phyloP scores from a whole-genome alignment of 225 moss, liverwort and hornwort genomes.

The Bryum argenteum region DNA sequence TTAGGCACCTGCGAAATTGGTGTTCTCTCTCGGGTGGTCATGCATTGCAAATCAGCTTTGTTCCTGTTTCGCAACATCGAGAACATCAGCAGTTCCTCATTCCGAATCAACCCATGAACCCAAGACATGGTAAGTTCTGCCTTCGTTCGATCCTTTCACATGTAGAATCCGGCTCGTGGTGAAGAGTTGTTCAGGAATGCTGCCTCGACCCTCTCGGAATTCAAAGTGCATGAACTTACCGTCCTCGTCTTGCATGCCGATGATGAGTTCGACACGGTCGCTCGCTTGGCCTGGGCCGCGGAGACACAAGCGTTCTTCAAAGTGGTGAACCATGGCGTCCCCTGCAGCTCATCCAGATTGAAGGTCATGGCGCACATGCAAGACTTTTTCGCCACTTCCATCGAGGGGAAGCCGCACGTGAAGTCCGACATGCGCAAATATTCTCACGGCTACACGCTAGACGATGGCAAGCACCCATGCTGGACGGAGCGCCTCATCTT shows the following conservation, averaged over 20 bases:
- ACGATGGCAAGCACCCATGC: conserved; percentile 8
- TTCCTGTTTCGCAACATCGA: too few species aligned
- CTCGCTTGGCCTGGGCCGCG: background rate
- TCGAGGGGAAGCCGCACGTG: conserved; percentile 27
- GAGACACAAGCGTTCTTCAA: conserved; percentile 33
- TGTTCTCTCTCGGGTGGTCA: too few species aligned
- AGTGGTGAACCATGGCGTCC: conserved; percentile 37
- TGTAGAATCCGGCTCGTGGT: too few species aligned
- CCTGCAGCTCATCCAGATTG: background rate
- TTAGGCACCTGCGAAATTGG: background rate
- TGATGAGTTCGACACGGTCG: background rate
- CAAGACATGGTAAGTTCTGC: too few species aligned
- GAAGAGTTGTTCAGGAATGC: too few species aligned
- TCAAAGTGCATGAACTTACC: conserved; percentile 8
- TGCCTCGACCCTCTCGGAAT: too few species aligned
- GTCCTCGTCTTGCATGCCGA: conserved; percentile 15
- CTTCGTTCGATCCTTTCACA: too few species aligned
- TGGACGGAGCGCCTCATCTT: conserved; percentile 9
- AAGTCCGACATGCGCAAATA: background rate
- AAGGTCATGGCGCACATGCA: background rate
- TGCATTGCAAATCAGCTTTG: too few species aligned
- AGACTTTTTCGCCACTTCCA: background rate
- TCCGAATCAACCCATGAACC: too few species aligned
- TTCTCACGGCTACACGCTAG: background rate
- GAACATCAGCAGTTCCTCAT: too few species aligned